These are phyloP conservation scores for Lachnellula cervina DNA, from an alignment of 2,329 filamentous ascomycete species.

Conservation along the genomic window DNA sequence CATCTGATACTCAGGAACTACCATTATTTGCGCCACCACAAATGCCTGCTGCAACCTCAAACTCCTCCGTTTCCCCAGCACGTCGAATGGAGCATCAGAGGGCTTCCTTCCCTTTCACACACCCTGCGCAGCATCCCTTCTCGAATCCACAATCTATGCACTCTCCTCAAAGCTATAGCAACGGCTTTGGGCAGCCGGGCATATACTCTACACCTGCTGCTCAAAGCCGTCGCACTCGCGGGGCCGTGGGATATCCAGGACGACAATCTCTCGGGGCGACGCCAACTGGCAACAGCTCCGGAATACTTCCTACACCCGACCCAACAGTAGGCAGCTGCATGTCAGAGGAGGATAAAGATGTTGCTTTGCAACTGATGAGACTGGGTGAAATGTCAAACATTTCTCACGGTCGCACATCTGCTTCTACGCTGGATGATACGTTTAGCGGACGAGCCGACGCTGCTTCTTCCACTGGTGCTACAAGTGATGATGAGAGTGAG, in stretches of 20 bases:
- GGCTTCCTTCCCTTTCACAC: constrained; percentile 69
- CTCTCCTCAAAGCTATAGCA: constrained; percentile 73
- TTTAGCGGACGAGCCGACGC: constrained; percentile 86
- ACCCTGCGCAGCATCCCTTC: constrained; percentile 74
- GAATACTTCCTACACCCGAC: constrained; percentile 85
- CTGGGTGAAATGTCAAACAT: constrained; percentile 91
- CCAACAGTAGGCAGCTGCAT: constrained; percentile 97
- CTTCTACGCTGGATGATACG: constrained; percentile 88
- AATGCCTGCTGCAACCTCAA: constrained; percentile 91
- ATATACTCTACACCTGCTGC: constrained; percentile 62
- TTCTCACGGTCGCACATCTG: constrained; percentile 87
- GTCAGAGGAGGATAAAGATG: constrained; percentile 89
- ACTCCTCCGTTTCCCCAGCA: constrained; percentile 91
- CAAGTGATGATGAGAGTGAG: constrained; percentile 69
- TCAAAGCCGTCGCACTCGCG: constrained; percentile 61
- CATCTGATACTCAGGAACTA: constrained; percentile 63
- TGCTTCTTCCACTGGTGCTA: constrained; percentile 79
- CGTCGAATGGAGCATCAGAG: constrained; percentile 70
- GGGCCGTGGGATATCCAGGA: constrained; percentile 51
- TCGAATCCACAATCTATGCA: constrained; percentile 71
- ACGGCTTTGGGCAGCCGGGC: constrained; percentile 48
- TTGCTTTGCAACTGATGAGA: constrained; percentile 93
- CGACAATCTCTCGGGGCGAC: constrained; percentile 37
- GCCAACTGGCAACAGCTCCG: constrained; percentile 42
- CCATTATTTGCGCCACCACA: constrained; percentile 92